Base-by-base conservation (phyloP, 805 yeast genomes). In the Debaryomyces maramus region DNA sequence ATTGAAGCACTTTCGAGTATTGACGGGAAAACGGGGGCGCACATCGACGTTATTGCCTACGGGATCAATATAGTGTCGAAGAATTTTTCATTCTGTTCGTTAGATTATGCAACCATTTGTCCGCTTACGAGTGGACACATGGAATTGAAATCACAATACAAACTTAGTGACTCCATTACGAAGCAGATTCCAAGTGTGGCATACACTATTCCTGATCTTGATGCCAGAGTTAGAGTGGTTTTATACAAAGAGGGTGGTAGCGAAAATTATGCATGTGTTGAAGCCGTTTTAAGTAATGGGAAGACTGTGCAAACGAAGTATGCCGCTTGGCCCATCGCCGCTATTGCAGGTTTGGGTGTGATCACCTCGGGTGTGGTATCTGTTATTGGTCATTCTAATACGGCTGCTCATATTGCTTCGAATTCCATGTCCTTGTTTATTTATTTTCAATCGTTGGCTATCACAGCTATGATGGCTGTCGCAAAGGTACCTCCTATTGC, bases 341-440 rank as follows among this genome's bases (percentile, higher is more conserved):
- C 88, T 16, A 77, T 93, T 31, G 80, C 97, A 3, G 95, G 96
- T 35, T 60, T 88, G 32, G 98, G 98, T 44, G 77, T 93, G 35
- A 60, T 89, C 33, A 84, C 95, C 3, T 86, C 97, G 1, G 96
- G 96, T 17, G 76, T 88, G 40, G 81, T 88, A 24, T 87, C 96
- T 0, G 81, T 89, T 29, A 73, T 85, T 48, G 97, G 98, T 8
- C 93, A 90, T 60, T 82, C 93, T 14, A 80, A 83, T 45, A 91
- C 97, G 1, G 96, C 99, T 2, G 90, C 97, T 3, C 98, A 93
- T 60, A 89, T 93, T 56, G 96, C 97, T n/a, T 85, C 97, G 14
- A 93, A 93, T 67, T 84, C 96, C 13, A 83, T 91, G 58, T 87
- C 97, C 1, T 71, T 93, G 45, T 93, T 93, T 65, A 81, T 89